Evolutionary conservation across 345 rosid species (phyloP), one percentile per base, ranked within the genome.

Genomic region (Draba incana): DNA sequence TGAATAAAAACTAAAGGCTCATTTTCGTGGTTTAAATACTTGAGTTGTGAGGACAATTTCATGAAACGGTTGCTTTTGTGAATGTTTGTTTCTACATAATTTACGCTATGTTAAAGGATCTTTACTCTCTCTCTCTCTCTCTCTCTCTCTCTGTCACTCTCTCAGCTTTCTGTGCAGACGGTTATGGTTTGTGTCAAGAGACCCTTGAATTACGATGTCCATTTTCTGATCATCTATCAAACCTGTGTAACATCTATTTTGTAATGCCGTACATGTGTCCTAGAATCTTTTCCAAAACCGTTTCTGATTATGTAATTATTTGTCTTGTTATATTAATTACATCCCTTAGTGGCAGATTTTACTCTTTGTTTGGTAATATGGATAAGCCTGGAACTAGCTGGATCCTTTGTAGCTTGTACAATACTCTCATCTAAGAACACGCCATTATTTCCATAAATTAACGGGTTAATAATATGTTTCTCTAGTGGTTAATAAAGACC

Each of bases 151-250:
- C 20, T 20, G 20, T 20, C 20, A 20, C 44, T 51, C 13, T 10
- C 44, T 51, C 13, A 46, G 39, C 68, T 38, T 60, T 16, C 9
- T 44, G 27, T 28, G 2, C 45, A 49, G 60, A 30, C 28, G 14
- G 78, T 74, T 68, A 41, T 46, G 78, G 69, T 61, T 74, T 68
- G 78, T 74, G 78, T 67, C 78, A 61, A 53, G n/a, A 60, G 64
- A 60, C 9, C 73, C 78, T 37, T 28, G 31, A 37, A 53, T 54
- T 30, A 39, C 23, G 53, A 44, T 15, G 73, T 25, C 52, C 64
- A 52, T 52, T 28, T 66, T 66, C 31, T 65, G 50, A 39, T 53
- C 30, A 20, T 42, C 59, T 52, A 27, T 33, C 15, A 43, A 59
- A 66, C 57, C 8, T 52, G 69, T 74, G 58, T 67, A 45, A 12